These are phyloP conservation scores for Metschnikowia reukaufii DNA, from an alignment of 805 yeast species.

Conservation along the genomic window DNA sequence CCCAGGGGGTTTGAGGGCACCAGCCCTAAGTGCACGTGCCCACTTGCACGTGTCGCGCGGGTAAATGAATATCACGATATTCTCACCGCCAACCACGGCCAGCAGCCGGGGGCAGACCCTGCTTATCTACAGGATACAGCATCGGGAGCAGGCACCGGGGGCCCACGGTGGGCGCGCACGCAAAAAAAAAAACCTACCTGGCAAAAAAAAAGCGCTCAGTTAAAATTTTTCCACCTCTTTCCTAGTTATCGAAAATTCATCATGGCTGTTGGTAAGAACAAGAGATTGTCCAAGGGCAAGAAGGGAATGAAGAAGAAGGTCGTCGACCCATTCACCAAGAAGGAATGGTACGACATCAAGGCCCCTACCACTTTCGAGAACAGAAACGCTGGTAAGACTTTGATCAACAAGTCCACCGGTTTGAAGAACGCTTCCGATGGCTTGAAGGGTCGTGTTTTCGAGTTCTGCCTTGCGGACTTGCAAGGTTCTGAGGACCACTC, in stretches of 20 bases:
- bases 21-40: neutral
- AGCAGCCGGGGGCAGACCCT: too few species aligned
- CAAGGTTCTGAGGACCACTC: conserved; percentile 99
- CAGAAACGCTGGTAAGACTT: conserved; percentile 98
- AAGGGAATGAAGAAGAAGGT: conserved; percentile 99
- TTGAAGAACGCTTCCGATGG: conserved; percentile 97
- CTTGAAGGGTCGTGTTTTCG: conserved; percentile 96
- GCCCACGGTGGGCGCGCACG: neutral
- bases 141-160: neutral
- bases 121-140: neutral
- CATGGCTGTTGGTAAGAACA: conserved; percentile 87
- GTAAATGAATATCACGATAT: too few species aligned
- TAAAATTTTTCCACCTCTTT: conserved; percentile 6
- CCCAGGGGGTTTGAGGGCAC: neutral
- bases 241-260: conserved; percentile 4
- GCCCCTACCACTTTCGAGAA: conserved; percentile 98
- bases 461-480: conserved; percentile 93
- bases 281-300: conserved; percentile 86
- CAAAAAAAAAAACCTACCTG: neutral
- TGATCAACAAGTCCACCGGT: conserved; percentile 98
- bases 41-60: too few species aligned
- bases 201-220: conserved; percentile 1
- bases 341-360: conserved; percentile 98
- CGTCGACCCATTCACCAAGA: conserved; percentile 99
- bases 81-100: too few species aligned